A percentile compares a stretch with the other conserved stretches of the same genome.
These are phyloP conservation scores for Cyberlindnera americana DNA, from an alignment of 805 yeast species.

Conservation along the genomic window DNA sequence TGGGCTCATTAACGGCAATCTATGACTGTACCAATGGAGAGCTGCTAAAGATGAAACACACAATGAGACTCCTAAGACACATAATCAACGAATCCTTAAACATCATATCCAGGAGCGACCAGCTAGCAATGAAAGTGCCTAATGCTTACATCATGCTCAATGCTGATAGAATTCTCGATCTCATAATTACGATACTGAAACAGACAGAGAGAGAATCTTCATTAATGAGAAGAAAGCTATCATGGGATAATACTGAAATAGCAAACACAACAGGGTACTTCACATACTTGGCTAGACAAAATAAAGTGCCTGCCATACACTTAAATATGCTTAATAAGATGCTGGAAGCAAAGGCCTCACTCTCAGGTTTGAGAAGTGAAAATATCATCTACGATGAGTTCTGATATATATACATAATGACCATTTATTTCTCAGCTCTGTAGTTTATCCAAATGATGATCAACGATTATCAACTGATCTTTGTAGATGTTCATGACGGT, in stretches of 20 bases:
- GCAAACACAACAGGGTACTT: constrained; percentile 23
- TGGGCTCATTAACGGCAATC: constrained; percentile 67
- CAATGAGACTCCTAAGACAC: constrained; percentile 33
- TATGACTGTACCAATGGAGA: constrained; percentile 65
- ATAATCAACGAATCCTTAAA: constrained; percentile 48
- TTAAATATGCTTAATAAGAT: constrained; percentile 17
- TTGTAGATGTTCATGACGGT: constrained; percentile 11
- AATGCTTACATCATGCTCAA: constrained; percentile 26
- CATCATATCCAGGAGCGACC: constrained; percentile 34
- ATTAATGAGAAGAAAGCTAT: constrained; percentile 13
- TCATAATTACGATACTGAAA: constrained; percentile 31
- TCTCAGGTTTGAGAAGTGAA: neutral
- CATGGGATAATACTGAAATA: constrained; percentile 15
- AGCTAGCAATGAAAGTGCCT: constrained; percentile 16
- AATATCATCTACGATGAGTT: neutral
- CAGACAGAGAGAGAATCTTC: constrained; percentile 13
- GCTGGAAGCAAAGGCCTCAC: constrained; percentile 18
- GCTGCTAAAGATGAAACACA: constrained; percentile 39
- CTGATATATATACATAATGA: neutral
- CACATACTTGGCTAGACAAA: constrained; percentile 13
- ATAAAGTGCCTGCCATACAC: constrained; percentile 13
- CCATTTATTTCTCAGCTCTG: too few species aligned
- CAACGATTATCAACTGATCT: constrained; percentile 17
- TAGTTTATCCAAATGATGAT: constrained; percentile 9
- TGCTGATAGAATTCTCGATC: constrained; percentile 32